These are phyloP conservation scores for Tetracladium marchalianum DNA, from an alignment of 495 filamentous ascomycete genomes.

Conservation along the genomic window DNA sequence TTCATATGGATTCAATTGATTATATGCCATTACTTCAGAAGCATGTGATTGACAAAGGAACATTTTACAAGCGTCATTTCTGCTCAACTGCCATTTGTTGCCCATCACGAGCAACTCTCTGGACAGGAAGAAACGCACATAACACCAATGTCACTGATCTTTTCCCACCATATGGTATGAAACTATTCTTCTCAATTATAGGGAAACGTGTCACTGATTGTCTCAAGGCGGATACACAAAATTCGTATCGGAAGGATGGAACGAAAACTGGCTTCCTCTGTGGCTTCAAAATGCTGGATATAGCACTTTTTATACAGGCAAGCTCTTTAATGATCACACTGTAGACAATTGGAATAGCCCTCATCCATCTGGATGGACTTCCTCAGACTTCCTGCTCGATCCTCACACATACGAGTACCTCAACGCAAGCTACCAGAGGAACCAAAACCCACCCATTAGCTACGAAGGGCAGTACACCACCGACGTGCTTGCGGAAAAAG, in stretches of 20 bases:
- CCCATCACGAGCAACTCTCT: conserved; percentile 49
- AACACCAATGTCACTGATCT: conserved; percentile 67
- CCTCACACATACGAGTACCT: conserved; percentile 57
- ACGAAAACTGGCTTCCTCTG: conserved; percentile 51
- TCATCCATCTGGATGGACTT: conserved; percentile 40
- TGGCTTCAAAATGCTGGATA: conserved; percentile 59
- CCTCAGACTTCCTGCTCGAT: conserved; percentile 55
- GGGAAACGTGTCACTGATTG: neutral
- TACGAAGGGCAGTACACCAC: conserved; percentile 46
- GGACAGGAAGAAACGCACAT: conserved; percentile 55
- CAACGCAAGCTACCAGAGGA: conserved; percentile 53
- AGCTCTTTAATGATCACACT: conserved; percentile 53
- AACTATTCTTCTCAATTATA: neutral
- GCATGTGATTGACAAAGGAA: conserved; percentile 39
- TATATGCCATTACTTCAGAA: conserved; percentile 43
- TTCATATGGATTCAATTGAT: conserved; percentile 39
- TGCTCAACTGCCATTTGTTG: conserved; percentile 51
- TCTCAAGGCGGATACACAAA: conserved; percentile 52
- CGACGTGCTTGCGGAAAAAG: conserved; percentile 53
- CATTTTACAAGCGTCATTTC: conserved; percentile 43
- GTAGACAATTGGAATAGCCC: conserved; percentile 45
- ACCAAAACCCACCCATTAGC: conserved; percentile 41
- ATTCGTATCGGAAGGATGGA: conserved; percentile 50
- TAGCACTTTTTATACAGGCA: conserved; percentile 58
- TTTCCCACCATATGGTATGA: conserved; percentile 43